Percentiles rank a stretch among this genome's conserved stretches.
phyloP scores from a whole-genome alignment of 495 filamentous ascomycete species.

The Penicillium fimorum region DNA sequence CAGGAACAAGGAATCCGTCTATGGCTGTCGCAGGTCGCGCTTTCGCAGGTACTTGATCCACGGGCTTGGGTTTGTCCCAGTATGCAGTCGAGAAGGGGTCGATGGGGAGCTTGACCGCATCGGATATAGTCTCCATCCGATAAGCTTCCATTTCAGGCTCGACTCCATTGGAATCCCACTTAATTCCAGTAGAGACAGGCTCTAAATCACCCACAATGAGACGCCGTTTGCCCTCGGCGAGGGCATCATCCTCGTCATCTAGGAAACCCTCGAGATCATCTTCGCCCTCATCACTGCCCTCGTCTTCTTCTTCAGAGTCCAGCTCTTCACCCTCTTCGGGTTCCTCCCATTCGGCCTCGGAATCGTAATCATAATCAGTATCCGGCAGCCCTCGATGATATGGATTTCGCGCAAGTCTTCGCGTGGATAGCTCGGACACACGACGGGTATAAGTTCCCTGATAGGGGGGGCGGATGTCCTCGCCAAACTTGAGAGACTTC shows the following conservation, averaged over 20 bases:
- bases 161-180: constrained; percentile 67
- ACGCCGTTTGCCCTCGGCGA: constrained; percentile 42
- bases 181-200: constrained; percentile 73
- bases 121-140: constrained; percentile 69
- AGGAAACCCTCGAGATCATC: constrained; percentile 57
- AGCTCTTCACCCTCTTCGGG: constrained; percentile 78
- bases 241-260: constrained; percentile 50
- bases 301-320: constrained; percentile 75
- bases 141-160: constrained; percentile 51
- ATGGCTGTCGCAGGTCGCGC: constrained; percentile 6
- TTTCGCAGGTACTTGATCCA: constrained; percentile 13
- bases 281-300: constrained; percentile 51
- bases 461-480: constrained; percentile 91
- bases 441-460: constrained; percentile 74
- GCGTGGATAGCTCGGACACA: constrained; percentile 46
- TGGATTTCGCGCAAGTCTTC: constrained; percentile 68
- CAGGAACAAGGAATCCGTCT: constrained; percentile 26
- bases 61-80: constrained; percentile 58
- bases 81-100: constrained; percentile 83
- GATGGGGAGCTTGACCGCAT: constrained; percentile 57
- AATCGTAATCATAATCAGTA: constrained; percentile 93
- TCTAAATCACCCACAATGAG: constrained; percentile 67
- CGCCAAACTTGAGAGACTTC: constrained; percentile 77
- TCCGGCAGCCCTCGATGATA: constrained; percentile 60
- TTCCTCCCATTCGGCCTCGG: constrained; percentile 92